phyloP scores from a whole-genome alignment of 1,284 basidiomycete genomes.

The Cutaneotrichosporon sp. region DNA sequence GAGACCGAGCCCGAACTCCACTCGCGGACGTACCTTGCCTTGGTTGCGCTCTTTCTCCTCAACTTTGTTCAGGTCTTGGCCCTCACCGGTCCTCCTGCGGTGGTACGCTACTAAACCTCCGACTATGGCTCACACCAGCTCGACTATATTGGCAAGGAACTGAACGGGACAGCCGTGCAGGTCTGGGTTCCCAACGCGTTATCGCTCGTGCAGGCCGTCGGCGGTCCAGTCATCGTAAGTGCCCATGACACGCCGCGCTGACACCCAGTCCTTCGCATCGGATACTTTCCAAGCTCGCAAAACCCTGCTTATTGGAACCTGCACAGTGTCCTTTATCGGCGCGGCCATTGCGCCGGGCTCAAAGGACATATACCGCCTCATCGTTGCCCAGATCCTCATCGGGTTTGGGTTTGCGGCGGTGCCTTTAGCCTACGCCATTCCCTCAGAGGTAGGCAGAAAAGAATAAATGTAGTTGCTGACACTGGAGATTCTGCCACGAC shows the following conservation, averaged over 20 bases:
- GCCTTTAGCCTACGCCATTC: slow-evolving; percentile 12
- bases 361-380: slow-evolving; percentile 12
- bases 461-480: neutral
- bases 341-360: slow-evolving; percentile 12
- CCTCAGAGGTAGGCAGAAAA: slow-evolving; percentile 1
- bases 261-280: slow-evolving; percentile 8
- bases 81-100: neutral
- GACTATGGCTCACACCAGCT: neutral
- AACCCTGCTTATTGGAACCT: slow-evolving; percentile 1
- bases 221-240: slow-evolving; percentile 7
- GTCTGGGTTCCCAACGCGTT: slow-evolving; percentile 10
- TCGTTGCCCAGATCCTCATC: slow-evolving; percentile 12
- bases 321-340: slow-evolving; percentile 11
- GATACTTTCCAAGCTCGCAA: slow-evolving; percentile 16
- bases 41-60: slow-evolving; percentile 1
- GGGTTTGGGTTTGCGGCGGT: slow-evolving; percentile 11
- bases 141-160: slow-evolving; percentile 6
- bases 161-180: neutral
- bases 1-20: slow-evolving; percentile 6
- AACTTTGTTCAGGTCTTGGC: slow-evolving; percentile 9
- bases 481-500: slow-evolving; percentile 6
- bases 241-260: neutral
- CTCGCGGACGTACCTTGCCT: slow-evolving; percentile 3
- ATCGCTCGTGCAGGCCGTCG: slow-evolving; percentile 10
- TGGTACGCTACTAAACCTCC: neutral